These are phyloP conservation scores for Tagetes patula DNA, from an alignment of 129 eudicot genomes.

Conservation along the genomic window DNA sequence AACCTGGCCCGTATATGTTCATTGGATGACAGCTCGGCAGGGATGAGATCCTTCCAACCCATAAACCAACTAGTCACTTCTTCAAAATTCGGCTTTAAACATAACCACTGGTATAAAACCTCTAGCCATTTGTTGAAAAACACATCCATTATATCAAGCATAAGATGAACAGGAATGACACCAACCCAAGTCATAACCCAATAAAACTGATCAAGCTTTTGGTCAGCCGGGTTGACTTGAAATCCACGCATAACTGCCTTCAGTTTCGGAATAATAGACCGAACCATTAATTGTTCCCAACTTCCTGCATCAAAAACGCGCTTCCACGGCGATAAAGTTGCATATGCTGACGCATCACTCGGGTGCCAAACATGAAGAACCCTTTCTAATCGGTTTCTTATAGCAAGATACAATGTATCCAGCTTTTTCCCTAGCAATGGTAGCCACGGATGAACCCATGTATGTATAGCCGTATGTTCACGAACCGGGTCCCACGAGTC, in stretches of 20 bases:
- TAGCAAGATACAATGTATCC: constrained; percentile 51
- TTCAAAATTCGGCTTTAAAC: constrained; percentile 57
- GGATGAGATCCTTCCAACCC: constrained; percentile 69
- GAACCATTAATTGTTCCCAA: constrained; percentile 80
- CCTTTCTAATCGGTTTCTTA: constrained; percentile 58
- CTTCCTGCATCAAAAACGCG: constrained; percentile 66
- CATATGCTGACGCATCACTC: constrained; percentile 62
- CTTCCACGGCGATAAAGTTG: constrained; percentile 76
- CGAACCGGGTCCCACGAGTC: constrained; percentile 81
- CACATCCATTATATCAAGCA: constrained; percentile 66
- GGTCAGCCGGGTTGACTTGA: constrained; percentile 70
- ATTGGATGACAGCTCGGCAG: constrained; percentile 64
- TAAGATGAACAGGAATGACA: constrained; percentile 59
- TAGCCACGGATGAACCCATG: constrained; percentile 93
- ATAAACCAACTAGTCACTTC: constrained; percentile 65
- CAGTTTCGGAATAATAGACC: constrained; percentile 64
- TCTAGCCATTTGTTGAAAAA: constrained; percentile 80
- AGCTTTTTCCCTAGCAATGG: constrained; percentile 64
- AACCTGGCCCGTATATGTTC: constrained; percentile 59
- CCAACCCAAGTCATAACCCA: constrained; percentile 73
- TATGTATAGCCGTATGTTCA: constrained; percentile 81
- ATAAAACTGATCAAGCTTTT: constrained; percentile 60
- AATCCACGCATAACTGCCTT: constrained; percentile 56
- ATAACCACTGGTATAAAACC: constrained; percentile 71
- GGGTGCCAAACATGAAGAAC: constrained; percentile 88